phyloP scores from a whole-genome alignment of 495 filamentous ascomycete genomes.

The Daldinia decipiens region DNA sequence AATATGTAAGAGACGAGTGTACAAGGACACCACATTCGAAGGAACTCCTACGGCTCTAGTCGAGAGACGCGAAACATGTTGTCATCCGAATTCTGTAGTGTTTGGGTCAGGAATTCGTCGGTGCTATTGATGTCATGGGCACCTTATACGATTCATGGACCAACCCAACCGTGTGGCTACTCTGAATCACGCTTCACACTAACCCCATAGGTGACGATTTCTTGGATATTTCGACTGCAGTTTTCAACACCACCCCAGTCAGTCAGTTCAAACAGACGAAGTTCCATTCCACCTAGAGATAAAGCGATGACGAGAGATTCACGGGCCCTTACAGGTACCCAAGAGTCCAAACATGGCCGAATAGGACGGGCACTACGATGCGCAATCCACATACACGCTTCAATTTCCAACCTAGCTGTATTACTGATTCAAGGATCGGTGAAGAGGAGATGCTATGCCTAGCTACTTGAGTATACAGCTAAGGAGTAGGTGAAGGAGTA shows the following conservation, averaged over 20 bases:
- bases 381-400: not conserved
- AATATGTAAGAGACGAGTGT: not conserved
- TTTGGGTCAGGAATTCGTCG: not conserved
- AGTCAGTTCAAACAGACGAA: not conserved
- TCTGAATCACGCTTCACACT: conserved; percentile 20
- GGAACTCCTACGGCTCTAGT: not conserved
- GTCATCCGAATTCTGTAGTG: not conserved
- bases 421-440: conserved; percentile 18
- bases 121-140: conserved; percentile 27
- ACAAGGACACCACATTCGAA: not conserved
- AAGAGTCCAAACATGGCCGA: not conserved
- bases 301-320: conserved; percentile 3
- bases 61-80: not conserved
- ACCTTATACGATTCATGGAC: conserved; percentile 25
- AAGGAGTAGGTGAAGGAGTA: not conserved
- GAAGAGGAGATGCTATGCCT: not conserved
- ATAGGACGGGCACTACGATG: not conserved
- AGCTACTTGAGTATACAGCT: conserved; percentile 6
- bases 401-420: not conserved
- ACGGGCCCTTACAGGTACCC: not conserved
- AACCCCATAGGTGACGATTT: conserved; percentile 27
- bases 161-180: conserved; percentile 7
- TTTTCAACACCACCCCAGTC: not conserved
- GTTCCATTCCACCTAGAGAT: not conserved
- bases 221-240: not conserved